phyloP scores from a whole-genome alignment of 805 yeast genomes.

The Debaryomyces maramus region DNA sequence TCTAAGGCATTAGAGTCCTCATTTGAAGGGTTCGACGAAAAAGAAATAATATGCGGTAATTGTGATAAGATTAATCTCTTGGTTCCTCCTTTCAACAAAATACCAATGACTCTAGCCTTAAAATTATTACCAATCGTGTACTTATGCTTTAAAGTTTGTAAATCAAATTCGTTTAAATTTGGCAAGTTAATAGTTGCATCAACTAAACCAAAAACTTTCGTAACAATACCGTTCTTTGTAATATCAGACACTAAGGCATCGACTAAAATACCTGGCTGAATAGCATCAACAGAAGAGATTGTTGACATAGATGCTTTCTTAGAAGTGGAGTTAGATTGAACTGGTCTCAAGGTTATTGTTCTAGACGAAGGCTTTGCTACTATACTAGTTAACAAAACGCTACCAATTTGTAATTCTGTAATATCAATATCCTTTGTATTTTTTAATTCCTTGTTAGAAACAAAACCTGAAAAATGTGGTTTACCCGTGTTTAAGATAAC shows the following conservation, averaged over 20 bases:
- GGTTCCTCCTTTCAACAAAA: slow-evolving; percentile 46
- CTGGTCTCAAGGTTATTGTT: slow-evolving; percentile 57
- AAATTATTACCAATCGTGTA: slow-evolving; percentile 67
- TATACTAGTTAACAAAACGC: slow-evolving; percentile 65
- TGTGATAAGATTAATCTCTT: slow-evolving; percentile 66
- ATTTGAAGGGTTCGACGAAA: slow-evolving; percentile 18
- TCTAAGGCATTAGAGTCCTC: slow-evolving; percentile 39
- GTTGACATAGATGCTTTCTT: slow-evolving; percentile 50
- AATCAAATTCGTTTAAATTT: slow-evolving; percentile 55
- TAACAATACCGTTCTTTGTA: slow-evolving; percentile 60
- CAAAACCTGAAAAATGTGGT: slow-evolving; percentile 62
- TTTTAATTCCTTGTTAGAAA: slow-evolving; percentile 66
- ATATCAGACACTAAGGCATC: slow-evolving; percentile 69
- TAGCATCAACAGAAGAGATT: slow-evolving; percentile 72
- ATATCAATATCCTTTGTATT: slow-evolving; percentile 33
- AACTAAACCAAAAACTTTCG: slow-evolving; percentile 72
- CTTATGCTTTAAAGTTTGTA: slow-evolving; percentile 54
- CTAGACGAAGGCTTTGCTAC: slow-evolving; percentile 46
- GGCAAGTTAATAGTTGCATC: slow-evolving; percentile 69
- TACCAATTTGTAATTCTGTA: slow-evolving; percentile 53
- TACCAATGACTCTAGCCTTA: slow-evolving; percentile 69
- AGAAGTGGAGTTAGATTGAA: slow-evolving; percentile 39
- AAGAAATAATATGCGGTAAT: slow-evolving; percentile 51
- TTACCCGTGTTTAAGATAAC: slow-evolving; percentile 69
- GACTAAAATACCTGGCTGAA: slow-evolving; percentile 82